These are phyloP conservation scores for Ophiocordyceps polyrhachis-furcata DNA, from an alignment of 2,329 filamentous ascomycete genomes.

Conservation along the genomic window DNA sequence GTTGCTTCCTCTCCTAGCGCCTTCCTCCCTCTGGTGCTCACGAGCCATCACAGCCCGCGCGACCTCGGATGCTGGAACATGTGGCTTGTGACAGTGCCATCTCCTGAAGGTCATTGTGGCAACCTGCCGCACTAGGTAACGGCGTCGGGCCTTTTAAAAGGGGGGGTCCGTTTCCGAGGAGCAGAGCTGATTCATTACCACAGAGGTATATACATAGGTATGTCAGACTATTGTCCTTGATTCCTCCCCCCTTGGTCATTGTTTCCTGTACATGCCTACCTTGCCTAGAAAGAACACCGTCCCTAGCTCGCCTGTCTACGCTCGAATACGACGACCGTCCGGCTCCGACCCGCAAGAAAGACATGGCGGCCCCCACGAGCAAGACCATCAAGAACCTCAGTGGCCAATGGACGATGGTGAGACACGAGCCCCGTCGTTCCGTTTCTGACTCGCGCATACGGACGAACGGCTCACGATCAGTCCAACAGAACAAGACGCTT, in stretches of 20 bases:
- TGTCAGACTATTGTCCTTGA: too few species aligned
- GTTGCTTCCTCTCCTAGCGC: too few species aligned
- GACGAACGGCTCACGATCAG: too few species aligned
- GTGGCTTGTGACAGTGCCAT: not conserved
- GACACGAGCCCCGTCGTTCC: slow-evolving; percentile 7
- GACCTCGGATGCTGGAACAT: not conserved
- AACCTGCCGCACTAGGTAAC: not conserved
- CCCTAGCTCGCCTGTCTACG: not conserved
- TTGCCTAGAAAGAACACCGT: too few species aligned
- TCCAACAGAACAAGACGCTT: slow-evolving; percentile 49
- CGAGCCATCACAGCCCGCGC: not conserved
- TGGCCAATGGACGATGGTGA: slow-evolving; percentile 52
- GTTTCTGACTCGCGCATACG: not conserved
- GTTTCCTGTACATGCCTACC: too few species aligned
- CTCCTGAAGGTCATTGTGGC: not conserved
- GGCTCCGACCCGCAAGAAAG: slow-evolving; percentile 6
- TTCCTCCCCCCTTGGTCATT: too few species aligned
- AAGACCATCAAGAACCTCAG: slow-evolving; percentile 49
- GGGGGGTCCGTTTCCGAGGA: not conserved
- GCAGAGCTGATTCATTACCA: not conserved
- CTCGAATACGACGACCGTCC: not conserved
- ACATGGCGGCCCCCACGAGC: slow-evolving; percentile 52
- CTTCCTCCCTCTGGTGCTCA: too few species aligned
- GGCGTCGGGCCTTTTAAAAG: not conserved
- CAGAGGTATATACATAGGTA: too few species aligned